Evolutionary conservation across 2,329 filamentous ascomycete species (phyloP).

Genomic region (Albophoma yamanashiensis): DNA sequence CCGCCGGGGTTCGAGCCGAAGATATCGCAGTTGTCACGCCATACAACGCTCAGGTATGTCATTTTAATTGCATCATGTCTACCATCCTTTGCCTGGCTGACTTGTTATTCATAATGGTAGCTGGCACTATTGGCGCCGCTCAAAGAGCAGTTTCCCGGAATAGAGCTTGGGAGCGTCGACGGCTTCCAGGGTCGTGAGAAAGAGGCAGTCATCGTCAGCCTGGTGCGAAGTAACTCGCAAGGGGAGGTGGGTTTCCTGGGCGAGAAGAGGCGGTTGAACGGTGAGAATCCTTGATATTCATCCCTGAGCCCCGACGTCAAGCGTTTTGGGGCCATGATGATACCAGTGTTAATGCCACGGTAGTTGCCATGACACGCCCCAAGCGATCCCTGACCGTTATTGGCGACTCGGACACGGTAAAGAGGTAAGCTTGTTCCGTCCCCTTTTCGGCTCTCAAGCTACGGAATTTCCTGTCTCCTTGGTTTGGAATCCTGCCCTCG

Average conservation of each 20-base stretch:
- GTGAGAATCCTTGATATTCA: constrained; percentile 36
- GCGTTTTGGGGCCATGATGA: neutral
- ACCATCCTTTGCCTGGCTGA: constrained; percentile 9
- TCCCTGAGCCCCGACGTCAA: constrained; percentile 16
- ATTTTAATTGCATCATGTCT: neutral
- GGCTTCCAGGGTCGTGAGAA: constrained; percentile 97
- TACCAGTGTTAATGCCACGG: constrained; percentile 13
- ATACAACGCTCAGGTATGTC: constrained; percentile 76
- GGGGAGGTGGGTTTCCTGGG: constrained; percentile 87
- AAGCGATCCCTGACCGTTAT: constrained; percentile 84
- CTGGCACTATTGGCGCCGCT: constrained; percentile 69
- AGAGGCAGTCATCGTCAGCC: constrained; percentile 83
- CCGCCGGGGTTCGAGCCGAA: constrained; percentile 66
- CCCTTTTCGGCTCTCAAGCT: neutral
- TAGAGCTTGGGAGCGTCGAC: constrained; percentile 94
- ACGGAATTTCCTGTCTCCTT: no score
- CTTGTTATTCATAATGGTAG: constrained; percentile 26
- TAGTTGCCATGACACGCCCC: constrained; percentile 96
- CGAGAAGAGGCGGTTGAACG: constrained; percentile 86
- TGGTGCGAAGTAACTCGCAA: constrained; percentile 84
- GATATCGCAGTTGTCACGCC: constrained; percentile 93
- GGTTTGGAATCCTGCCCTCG: neutral
- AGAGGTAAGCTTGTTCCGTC: constrained; percentile 51
- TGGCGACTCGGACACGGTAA: constrained; percentile 89
- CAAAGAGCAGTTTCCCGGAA: constrained; percentile 69